Percentiles rank a stretch among this genome's conserved stretches.
These are phyloP conservation scores for Gonapodya sp. DNA, from an alignment of 192 early-diverging fungal genomes.

Conservation along the genomic window DNA sequence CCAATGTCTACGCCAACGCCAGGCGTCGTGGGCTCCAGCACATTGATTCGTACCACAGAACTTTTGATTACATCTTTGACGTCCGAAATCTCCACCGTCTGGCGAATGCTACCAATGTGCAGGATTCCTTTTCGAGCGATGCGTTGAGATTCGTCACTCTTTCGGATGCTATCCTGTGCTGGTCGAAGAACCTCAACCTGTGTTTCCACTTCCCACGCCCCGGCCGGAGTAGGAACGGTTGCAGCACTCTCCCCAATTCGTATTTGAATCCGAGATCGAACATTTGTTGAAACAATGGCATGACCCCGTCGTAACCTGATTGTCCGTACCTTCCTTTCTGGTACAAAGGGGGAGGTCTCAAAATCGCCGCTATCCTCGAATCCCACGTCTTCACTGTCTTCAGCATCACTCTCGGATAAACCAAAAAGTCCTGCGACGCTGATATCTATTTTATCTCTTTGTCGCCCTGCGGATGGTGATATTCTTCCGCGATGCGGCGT, in stretches of 20 bases:
- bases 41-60: neutral
- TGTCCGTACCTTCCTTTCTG: neutral
- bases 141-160: neutral
- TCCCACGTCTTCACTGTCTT: neutral
- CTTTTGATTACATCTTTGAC: neutral
- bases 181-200: neutral
- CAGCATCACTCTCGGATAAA: neutral
- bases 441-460: neutral
- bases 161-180: neutral
- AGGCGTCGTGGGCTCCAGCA: neutral
- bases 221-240: neutral
- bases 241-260: neutral
- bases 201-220: neutral
- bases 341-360: neutral
- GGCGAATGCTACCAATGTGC: neutral
- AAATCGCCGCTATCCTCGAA: neutral
- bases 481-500: neutral
- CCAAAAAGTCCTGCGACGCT: neutral
- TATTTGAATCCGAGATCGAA: neutral
- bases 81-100: neutral
- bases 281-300: neutral
- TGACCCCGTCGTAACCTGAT: neutral
- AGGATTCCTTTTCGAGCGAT: neutral
- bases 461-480: neutral
- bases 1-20: neutral